Evolutionary conservation across 768 basidiomycete genomes (phyloP), one percentile per base, ranked within the genome.

Genomic region (Tylopilus plumbeoviolaceoides): DNA sequence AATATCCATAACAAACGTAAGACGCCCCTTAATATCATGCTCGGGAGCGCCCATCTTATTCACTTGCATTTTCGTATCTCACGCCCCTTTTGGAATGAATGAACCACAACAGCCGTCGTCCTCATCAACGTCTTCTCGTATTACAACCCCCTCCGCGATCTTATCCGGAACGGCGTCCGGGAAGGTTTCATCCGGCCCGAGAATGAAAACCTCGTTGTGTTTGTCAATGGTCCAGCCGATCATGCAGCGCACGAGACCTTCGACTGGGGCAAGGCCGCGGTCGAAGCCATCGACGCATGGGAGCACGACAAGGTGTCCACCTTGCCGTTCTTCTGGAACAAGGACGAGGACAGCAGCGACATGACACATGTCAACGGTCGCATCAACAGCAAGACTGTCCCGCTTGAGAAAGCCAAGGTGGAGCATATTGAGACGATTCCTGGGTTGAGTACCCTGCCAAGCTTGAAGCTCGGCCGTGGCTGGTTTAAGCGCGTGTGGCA

Each of bases 61-160:
- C 8, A 17, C 17, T 36, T 10, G 7, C 20, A 7, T 7, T 7
- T 48, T 56, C 46, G 44, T 33, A 9, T 41, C 7, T 44, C n/a
- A 28, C 17, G 17, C 20, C 44, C n/a, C 5, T 15, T 45, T 7
- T 23, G 39, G 27, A 28, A 7, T 23, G 18, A 15, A 44, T 18
- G 21, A 31, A 51, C 5, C 27, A 33, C 21, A 51, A 55, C 63
- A 94, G 85, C 95, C 14, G 87, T 97, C 39, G 71, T 97, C 40
- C 72, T 97, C 23, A 64, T 97, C n/a, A 95, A 98, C 65, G 87
- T 97, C 25, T 79, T 81, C 27, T 78, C 78, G 0, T 97, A 87
- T 74, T 99, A 83, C 71, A 80, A 91, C 23, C 85, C 93, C 1
- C 74, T 99, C n/a, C 82, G 86, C 20, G 72, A 78, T 9, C 80